These are phyloP conservation scores for Alloascoidea africana DNA, from an alignment of 805 yeast genomes.

Conservation along the genomic window DNA sequence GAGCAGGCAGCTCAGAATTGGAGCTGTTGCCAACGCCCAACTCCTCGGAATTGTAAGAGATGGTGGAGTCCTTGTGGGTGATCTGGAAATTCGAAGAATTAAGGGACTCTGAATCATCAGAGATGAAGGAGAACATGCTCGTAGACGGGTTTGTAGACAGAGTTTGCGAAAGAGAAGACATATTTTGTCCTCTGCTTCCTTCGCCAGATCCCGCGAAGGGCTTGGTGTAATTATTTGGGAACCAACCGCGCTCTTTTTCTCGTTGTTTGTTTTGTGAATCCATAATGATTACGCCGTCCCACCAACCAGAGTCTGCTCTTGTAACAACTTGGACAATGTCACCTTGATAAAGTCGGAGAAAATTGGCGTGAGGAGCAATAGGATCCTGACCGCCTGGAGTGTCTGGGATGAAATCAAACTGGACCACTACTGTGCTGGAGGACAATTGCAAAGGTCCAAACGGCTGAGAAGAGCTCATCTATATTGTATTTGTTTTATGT, in stretches of 20 bases:
- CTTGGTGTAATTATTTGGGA: background rate
- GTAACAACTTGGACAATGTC: background rate
- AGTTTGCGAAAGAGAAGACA: conserved; percentile 8
- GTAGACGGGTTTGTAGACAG: conserved; percentile 26
- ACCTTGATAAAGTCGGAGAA: conserved; percentile 30
- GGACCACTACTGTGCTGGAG: conserved; percentile 43
- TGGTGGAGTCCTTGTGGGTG: conserved; percentile 1
- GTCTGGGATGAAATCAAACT: conserved; percentile 39
- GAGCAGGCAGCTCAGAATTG: no score
- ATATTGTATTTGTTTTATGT: no score
- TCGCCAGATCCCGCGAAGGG: no score
- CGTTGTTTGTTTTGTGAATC: conserved; percentile 2
- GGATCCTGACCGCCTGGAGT: conserved; percentile 18
- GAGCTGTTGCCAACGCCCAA: background rate
- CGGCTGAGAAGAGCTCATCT: background rate
- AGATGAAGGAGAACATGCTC: conserved; percentile 20
- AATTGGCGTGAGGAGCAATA: conserved; percentile 14
- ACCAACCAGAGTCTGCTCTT: background rate
- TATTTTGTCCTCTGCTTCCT: conserved; percentile 30
- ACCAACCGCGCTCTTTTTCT: conserved; percentile 22
- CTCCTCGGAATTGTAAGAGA: background rate
- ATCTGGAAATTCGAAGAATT: conserved; percentile 2
- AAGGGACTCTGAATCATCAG: background rate
- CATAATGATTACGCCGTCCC: conserved; percentile 10
- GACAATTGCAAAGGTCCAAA: background rate